Evolutionary conservation across 495 filamentous ascomycete genomes (phyloP), one percentile per base, ranked within the genome.

Genomic region (Penicillium subrubescens): DNA sequence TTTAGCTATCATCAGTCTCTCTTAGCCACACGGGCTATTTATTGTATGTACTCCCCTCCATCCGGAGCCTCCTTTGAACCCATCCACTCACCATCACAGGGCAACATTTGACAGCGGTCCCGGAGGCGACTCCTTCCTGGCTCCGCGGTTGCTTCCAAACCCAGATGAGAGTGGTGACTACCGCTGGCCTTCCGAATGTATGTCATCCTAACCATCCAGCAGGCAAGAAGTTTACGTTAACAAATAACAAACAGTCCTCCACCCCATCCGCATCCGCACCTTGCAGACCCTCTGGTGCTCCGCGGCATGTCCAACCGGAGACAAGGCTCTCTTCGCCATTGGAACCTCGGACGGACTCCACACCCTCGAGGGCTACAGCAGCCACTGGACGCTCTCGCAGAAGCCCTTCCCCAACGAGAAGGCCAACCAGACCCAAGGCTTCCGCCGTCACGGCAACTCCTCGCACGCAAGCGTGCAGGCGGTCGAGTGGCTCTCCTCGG

Each of bases 341-440:
- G 80, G 78, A 15, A 75, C 78, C 5, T 82, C 80, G 10, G 70
- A 79, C 19, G 80, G 78, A 29, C 69, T 82, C 5, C 65, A 78
- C 57, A 79, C 75, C 4, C 61, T 81, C 8, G 70, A 76, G 46
- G 76, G 67, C 5, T 63, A 65, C 7, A 68, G 63, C 1, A 73
- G 67, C 56, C 66, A 71, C 61, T 80, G 77, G 76, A 63, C 67
- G 1, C 34, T 80, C 5, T 76, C 71, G 0, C 71, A 78, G 33
- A 75, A 74, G 33, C 69, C 70, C 10, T 74, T 77, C 15, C 63
- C 77, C 0, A 65, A 67, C 12, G 72, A 75, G 34, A 35, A 48
- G 5, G 46, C 53, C 19, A 43, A 62, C 17, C 52, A 53, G 8
- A 68, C 68, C 2, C 66, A 68, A 44, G 53, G 58, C 5, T 65